Evolutionary conservation across 2,329 filamentous ascomycete genomes (phyloP), one percentile per base, ranked within the genome.

Genomic region (Colletotrichum musae): DNA sequence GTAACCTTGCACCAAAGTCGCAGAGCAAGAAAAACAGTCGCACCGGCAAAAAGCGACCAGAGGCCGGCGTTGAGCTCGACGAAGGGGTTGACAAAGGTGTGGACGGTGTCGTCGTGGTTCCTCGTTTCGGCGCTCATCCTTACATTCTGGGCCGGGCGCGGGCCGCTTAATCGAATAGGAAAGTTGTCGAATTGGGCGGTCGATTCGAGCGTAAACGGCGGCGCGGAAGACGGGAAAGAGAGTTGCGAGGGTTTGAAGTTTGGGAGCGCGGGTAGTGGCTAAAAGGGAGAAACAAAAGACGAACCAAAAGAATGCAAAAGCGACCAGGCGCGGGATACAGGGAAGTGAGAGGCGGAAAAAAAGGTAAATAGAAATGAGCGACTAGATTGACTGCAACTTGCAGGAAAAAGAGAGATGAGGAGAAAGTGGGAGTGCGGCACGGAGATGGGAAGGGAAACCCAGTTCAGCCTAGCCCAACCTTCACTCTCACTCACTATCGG

Each of bases 1-100:
- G 72, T 76, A n/a, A 79, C 26, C 72, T 81, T 81, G 54, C 77
- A 76, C 73, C 77, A 81, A 15, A 81, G 58, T 18, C 80, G 72
- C 47, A 80, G 53, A 13, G 16, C 73, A 13, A 81, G 65, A 57
- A 81, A 76, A 21, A 76, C 36, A 13, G 74, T 77, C 2, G 79
- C 76, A 21, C 73, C 78, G 0, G 68, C 57, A 41, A 79, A 81
- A 6, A 81, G 72, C 18, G 71, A 71, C 79, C 79, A 81, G 15
- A 80, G 57, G 2, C 79, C 79, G 15, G 70, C 73, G 54, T 80
- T 80, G 47, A 80, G 51, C 70, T 80, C 76, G 13, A 57, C 60
- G 21, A 71, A 78, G 1, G 77, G 77, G 45, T 74, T 72, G 48
- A 79, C 70, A 56, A 77, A 79, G 16, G 48, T 9, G 56, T 77